Percentiles rank a stretch among this genome's conserved stretches.
Evolutionary conservation across 2,329 filamentous ascomycete species (phyloP).

Genomic region (Coniochaeta pulveracea): DNA sequence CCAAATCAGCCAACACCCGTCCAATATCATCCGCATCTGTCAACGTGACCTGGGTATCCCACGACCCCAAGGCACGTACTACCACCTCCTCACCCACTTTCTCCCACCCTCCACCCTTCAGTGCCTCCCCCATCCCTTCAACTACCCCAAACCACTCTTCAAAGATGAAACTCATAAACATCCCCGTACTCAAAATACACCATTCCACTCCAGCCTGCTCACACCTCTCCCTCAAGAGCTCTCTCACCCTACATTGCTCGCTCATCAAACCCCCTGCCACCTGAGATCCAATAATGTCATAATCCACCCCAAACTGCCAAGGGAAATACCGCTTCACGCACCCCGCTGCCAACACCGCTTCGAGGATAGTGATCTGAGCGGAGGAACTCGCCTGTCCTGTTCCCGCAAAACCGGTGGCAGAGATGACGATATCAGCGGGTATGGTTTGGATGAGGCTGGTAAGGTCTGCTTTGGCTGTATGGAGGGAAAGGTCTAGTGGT

Average conservation of each 20-base stretch:
- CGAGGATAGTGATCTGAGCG: background rate
- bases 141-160: constrained; percentile 2
- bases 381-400: background rate
- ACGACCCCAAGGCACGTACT: background rate
- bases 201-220: constrained; percentile 1
- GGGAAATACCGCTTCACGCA: constrained; percentile 2
- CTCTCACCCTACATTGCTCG: background rate
- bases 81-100: background rate
- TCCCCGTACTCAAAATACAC: constrained; percentile 2
- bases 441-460: background rate
- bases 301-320: constrained; percentile 2
- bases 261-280: background rate
- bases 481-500: background rate
- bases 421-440: background rate
- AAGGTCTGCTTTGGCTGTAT: background rate
- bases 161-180: constrained; percentile 4
- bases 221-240: background rate
- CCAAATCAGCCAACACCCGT: background rate
- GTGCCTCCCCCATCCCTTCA: constrained; percentile 1
- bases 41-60: background rate
- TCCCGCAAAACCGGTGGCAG: background rate
- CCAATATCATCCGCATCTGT: constrained; percentile 3
- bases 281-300: background rate
- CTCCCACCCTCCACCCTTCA: background rate
- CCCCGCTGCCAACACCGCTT: background rate